Evolutionary conservation across 345 rosid species (phyloP).

Genomic region (Nasturtium officinale): DNA sequence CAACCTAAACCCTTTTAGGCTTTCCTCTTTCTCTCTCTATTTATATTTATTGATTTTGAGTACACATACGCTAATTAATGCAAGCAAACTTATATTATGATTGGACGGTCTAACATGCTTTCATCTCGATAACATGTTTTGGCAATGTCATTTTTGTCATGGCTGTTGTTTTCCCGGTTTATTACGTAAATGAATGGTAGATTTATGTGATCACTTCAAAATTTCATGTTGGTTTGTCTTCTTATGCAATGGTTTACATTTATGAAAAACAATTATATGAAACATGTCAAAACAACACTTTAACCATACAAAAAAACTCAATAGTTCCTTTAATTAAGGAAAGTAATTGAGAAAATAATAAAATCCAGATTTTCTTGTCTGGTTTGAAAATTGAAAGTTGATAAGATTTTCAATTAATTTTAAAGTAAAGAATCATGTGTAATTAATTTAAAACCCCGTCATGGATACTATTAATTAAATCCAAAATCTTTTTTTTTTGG

Average conservation of each 20-base stretch:
- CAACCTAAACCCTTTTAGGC: constrained; percentile 5
- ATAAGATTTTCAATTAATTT: neutral
- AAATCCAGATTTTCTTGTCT: neutral
- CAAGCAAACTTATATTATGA: constrained; percentile 5
- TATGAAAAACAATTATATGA: neutral
- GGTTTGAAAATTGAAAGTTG: neutral
- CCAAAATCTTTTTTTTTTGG: no score
- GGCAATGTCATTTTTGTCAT: neutral
- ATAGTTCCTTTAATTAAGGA: neutral
- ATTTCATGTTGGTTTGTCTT: neutral
- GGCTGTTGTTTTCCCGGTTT: neutral
- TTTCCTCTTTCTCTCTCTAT: neutral
- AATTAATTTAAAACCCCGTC: neutral
- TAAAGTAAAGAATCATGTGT: neutral
- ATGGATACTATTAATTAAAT: no score
- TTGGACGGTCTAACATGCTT: neutral
- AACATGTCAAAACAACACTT: neutral
- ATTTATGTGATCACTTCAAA: no score
- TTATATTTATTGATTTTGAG: constrained; percentile 18
- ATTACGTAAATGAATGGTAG: neutral
- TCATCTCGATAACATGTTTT: neutral
- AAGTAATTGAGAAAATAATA: neutral
- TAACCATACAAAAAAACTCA: no score
- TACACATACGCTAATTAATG: neutral
- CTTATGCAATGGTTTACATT: neutral